These are phyloP conservation scores for Clitoria ternatea DNA, from an alignment of 306 rosid species.

Conservation along the genomic window DNA sequence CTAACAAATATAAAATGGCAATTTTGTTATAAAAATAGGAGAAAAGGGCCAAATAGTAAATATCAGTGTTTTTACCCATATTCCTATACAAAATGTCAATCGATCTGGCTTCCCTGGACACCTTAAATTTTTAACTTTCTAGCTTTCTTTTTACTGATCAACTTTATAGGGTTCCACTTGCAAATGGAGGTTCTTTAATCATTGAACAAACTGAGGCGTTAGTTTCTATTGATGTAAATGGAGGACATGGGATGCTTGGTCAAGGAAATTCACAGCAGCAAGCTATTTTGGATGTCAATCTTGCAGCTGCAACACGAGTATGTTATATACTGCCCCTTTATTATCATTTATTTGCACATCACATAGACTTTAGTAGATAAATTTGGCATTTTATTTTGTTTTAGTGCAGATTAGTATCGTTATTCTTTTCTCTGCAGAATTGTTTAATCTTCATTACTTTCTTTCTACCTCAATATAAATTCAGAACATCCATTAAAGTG, in stretches of 20 bases:
- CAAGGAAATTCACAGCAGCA: conserved; percentile 76
- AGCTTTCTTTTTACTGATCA: conserved; percentile 20
- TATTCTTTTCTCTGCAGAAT: not conserved
- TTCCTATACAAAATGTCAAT: not conserved
- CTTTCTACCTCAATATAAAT: not conserved
- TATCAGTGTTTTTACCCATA: not conserved
- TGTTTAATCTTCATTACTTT: not conserved
- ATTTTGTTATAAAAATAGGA: not conserved
- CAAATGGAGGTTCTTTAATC: conserved; percentile 87
- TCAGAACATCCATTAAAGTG: not conserved
- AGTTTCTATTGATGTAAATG: conserved; percentile 95
- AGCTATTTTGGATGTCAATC: conserved; percentile 93
- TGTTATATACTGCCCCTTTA: conserved; percentile 25
- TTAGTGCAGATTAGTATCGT: not conserved
- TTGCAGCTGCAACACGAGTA: conserved; percentile 90
- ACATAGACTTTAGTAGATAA: conserved; percentile 14
- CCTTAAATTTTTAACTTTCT: not conserved
- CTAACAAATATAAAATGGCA: too few species aligned
- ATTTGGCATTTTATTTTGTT: conserved; percentile 1
- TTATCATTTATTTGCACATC: conserved; percentile 18
- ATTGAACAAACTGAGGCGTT: conserved; percentile 99
- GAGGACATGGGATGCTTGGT: conserved; percentile 93
- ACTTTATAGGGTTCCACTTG: conserved; percentile 76
- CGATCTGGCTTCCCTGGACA: conserved; percentile 3
- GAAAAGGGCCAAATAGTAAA: not conserved